Base-by-base conservation (phyloP, 179 eudicot genomes). In the Actinidia chinensis region DNA sequence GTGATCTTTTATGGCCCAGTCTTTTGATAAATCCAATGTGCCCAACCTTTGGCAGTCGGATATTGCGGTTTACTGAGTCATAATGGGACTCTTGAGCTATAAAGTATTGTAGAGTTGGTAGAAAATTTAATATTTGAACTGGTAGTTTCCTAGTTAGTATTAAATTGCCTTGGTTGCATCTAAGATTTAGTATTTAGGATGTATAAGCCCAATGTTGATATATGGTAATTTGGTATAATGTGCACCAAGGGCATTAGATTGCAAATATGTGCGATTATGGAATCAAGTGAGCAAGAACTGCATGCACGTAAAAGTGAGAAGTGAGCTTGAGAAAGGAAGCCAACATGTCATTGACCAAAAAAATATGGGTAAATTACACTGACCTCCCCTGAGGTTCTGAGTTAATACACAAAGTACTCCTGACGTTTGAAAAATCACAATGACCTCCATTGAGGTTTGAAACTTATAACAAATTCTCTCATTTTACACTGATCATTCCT, bases 271-370 rank as follows among this genome's bases (percentile, higher is more conserved):
- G 63, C 75, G 8, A 25, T 33, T 50, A 6, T 52, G 44, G 22
- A 52, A 52, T 72, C 23, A 52, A 72, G 46, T 72, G 75, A 72
- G 28, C 33, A 25, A 54, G 43, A 72, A 72, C 17, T 17, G 25
- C 52, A 8, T 52, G 25, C 42, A n/a, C n/a, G n/a, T n/a, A n/a
- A n/a, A n/a, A n/a, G n/a, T n/a, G n/a, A n/a, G n/a, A n/a, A n/a
- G n/a, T n/a, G n/a, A n/a, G n/a, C n/a, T n/a, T n/a, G n/a, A n/a
- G n/a, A n/a, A n/a, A n/a, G n/a, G n/a, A n/a, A n/a, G n/a, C n/a
- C n/a, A n/a, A n/a, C n/a, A n/a, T n/a, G n/a, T n/a, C n/a, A n/a
- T n/a, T n/a, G n/a, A n/a, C n/a, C n/a, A n/a, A n/a, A n/a, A n/a
- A n/a, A n/a, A n/a, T n/a, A n/a, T n/a, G n/a, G n/a, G n/a, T n/a